A percentile compares a stretch with the other conserved stretches of the same genome.
phyloP scores from a whole-genome alignment of 352 stramenopile species.

The Pythium coloratum region DNA sequence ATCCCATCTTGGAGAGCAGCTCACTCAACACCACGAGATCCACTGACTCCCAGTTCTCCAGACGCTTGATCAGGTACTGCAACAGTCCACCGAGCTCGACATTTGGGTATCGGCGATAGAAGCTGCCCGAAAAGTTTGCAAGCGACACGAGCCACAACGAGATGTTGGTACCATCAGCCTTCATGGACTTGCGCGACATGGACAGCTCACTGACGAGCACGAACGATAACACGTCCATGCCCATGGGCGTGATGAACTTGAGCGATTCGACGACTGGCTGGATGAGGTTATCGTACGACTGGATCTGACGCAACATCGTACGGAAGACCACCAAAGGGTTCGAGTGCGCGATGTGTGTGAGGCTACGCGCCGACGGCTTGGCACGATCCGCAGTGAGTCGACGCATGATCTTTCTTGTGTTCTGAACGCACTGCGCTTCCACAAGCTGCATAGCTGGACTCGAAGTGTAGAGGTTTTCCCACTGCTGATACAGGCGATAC shows the following conservation, averaged over 20 bases:
- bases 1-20: conserved; percentile 87
- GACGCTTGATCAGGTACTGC: conserved; percentile 88
- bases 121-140: conserved; percentile 93
- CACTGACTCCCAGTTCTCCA: conserved; percentile 84
- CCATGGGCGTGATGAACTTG: conserved; percentile 92
- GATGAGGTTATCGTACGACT: conserved; percentile 98
- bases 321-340: conserved; percentile 94
- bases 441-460: conserved; percentile 64
- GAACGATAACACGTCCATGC: conserved; percentile 94
- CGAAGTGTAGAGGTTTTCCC: conserved; percentile 62
- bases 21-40: conserved; percentile 89
- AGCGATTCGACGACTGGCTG: conserved; percentile 95
- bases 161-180: conserved; percentile 89
- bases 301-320: conserved; percentile 94
- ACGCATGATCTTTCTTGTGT: conserved; percentile 76
- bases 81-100: conserved; percentile 92
- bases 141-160: conserved; percentile 94
- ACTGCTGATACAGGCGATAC: conserved; percentile 81
- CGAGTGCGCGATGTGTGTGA: conserved; percentile 90
- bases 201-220: conserved; percentile 91
- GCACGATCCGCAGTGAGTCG: conserved; percentile 79
- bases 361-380: conserved; percentile 66
- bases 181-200: conserved; percentile 84
- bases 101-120: conserved; percentile 93
- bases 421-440: conserved; percentile 68